phyloP scores from a whole-genome alignment of 2,329 filamentous ascomycete species.

The Basipetospora chlamydospora region DNA sequence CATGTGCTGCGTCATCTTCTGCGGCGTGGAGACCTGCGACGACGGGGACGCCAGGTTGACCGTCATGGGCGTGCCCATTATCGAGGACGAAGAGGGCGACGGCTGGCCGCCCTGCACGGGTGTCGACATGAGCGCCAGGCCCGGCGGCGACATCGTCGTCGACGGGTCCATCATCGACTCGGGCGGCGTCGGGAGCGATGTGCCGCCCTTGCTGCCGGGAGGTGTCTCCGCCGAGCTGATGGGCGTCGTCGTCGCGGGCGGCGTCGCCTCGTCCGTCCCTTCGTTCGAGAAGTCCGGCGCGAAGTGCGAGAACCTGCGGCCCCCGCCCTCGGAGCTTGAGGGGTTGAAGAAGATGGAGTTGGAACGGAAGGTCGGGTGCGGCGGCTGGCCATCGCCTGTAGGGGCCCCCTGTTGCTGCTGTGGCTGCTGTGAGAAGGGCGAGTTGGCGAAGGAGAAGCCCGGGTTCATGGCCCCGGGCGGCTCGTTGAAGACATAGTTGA shows the following conservation, averaged over 20 bases:
- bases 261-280: conserved; percentile 1
- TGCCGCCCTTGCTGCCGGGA: conserved; percentile 6
- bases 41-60: conserved; percentile 17
- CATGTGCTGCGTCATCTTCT: background rate
- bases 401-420: too few species aligned
- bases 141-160: conserved; percentile 23
- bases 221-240: conserved; percentile 4
- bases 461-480: conserved; percentile 1
- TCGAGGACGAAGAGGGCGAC: conserved; percentile 10
- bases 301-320: conserved; percentile 49
- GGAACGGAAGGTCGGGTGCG: conserved; percentile 42
- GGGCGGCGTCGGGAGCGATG: conserved; percentile 25
- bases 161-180: conserved; percentile 25
- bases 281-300: conserved; percentile 33
- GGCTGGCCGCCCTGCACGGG: conserved; percentile 16
- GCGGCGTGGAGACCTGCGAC: background rate
- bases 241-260: conserved; percentile 3
- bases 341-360: conserved; percentile 53
- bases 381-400: conserved; percentile 14
- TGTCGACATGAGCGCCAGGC: conserved; percentile 20
- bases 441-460: conserved; percentile 26
- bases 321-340: conserved; percentile 34
- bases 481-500: conserved; percentile 25
- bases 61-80: conserved; percentile 6
- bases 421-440: conserved; percentile 27